Evolutionary conservation across 495 filamentous ascomycete genomes (phyloP), one percentile per base, ranked within the genome.

Genomic region (Hypoxylon cercidicola): DNA sequence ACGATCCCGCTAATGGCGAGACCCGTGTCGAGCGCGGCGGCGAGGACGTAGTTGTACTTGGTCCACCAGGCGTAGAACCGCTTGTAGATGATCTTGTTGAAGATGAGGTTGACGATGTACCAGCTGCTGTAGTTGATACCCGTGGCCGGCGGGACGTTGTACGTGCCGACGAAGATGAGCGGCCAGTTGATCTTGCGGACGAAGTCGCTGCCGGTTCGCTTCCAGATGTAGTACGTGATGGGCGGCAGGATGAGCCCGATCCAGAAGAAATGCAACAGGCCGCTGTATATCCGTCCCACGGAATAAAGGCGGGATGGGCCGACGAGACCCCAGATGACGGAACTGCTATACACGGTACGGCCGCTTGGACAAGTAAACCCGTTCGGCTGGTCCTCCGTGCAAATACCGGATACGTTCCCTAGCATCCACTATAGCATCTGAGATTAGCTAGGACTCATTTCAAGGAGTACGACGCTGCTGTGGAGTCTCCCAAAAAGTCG

Each of bases 51-150:
- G 55, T 74, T 72, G 48, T 75, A 75, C 69, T 74, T 70, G 11
- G 59, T 64, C 70, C 78, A 80, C 79, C 79, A 82, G 40, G 74
- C 72, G 41, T 78, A 78, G 60, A 71, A 78, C 9, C 52, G 70
- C 10, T 68, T 68, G 40, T 75, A 76, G 47, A 80, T 75, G 56
- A 77, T 59, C 60, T 76, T 67, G 58, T 80, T 78, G 72, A 82
- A 82, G 53, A 78, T 51, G 20, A 79, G 73, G 62, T 80, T 80
- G 56, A 82, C 79, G 23, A 82, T 68, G 13, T 77, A 78, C 78
- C 79, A 81, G 60, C 77, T 79, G 44, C 77, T 79, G 52, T 82
- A 81, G 59, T 81, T 82, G 53, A 81, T 82, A 11, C 79, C 79
- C n/a, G 79, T 81, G 4, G 78, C 80, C 59, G 70, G 58, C 37